Conservation (phyloP, 495 filamentous ascomycete genomes). For the Entonaema liquescens region DNA sequence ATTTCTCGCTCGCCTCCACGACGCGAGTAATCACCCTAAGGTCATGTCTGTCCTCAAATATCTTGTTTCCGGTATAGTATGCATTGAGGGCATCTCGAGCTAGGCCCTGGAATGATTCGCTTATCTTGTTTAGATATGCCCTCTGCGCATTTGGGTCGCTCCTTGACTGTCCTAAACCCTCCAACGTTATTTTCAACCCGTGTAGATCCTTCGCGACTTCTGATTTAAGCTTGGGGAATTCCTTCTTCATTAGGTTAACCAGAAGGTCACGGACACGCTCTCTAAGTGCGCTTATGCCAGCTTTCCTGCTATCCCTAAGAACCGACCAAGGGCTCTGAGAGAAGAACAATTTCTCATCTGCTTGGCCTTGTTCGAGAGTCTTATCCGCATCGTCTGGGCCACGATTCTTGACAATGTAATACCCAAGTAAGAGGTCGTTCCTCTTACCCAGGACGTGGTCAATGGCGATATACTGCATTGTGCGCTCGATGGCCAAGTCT, state of each 20-base stretch:
- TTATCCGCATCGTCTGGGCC: slow-evolving; percentile 49
- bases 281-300: slow-evolving; percentile 61
- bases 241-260: slow-evolving; percentile 55
- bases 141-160: slow-evolving; percentile 36
- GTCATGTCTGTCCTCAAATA: slow-evolving; percentile 50
- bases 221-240: slow-evolving; percentile 60
- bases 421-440: slow-evolving; percentile 57
- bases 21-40: slow-evolving; percentile 57
- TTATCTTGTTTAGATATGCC: slow-evolving; percentile 51
- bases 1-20: slow-evolving; percentile 52
- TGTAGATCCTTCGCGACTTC: slow-evolving; percentile 56
- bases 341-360: slow-evolving; percentile 53
- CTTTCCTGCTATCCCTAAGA: slow-evolving; percentile 52
- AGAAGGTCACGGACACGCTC: slow-evolving; percentile 56
- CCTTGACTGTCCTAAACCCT: slow-evolving; percentile 52
- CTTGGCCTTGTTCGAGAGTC: slow-evolving; percentile 44
- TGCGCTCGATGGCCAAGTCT: slow-evolving; percentile 62
- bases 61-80: slow-evolving; percentile 52
- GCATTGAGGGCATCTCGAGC: slow-evolving; percentile 44
- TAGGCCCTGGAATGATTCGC: slow-evolving; percentile 54
- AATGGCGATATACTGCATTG: slow-evolving; percentile 56
- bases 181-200: slow-evolving; percentile 44
- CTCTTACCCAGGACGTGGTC: slow-evolving; percentile 56
- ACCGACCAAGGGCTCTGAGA: slow-evolving; percentile 52
- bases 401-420: slow-evolving; percentile 64